Conservation (phyloP, 2,329 filamentous ascomycete genomes). For the Pyrenochaeta sp. region DNA sequence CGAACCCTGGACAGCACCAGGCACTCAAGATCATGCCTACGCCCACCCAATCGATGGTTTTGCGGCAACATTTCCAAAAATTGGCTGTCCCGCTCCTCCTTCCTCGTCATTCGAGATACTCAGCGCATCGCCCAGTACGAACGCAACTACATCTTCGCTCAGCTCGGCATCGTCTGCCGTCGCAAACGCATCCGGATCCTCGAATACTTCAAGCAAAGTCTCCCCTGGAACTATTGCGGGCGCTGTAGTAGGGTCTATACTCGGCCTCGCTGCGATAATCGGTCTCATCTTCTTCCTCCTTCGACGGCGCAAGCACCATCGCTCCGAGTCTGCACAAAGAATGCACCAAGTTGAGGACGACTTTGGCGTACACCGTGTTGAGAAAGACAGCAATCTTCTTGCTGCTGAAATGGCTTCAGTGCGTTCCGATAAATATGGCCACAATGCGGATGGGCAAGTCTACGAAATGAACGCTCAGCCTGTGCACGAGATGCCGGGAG, state of each 20-base stretch:
- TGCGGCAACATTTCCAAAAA: constrained; percentile 14
- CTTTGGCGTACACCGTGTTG: not conserved
- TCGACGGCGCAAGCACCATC: constrained; percentile 9
- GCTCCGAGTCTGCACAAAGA: constrained; percentile 6
- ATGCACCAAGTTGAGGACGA: constrained; percentile 14
- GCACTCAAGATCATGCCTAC: constrained; percentile 25
- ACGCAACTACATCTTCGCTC: constrained; percentile 1
- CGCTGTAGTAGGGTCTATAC: constrained; percentile 21
- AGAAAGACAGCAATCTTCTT: constrained; percentile 1
- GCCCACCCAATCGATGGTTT: constrained; percentile 40
- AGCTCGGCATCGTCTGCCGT: not conserved
- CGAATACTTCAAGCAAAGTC: constrained; percentile 1
- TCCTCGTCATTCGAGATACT: constrained; percentile 5
- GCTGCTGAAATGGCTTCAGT: constrained; percentile 6
- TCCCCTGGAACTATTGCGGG: constrained; percentile 29
- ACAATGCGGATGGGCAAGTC: not conserved
- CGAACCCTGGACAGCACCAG: constrained; percentile 11
- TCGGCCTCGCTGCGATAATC: constrained; percentile 22
- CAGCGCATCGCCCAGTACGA: not conserved
- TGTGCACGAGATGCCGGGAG: constrained; percentile 11
- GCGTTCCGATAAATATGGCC: not conserved
- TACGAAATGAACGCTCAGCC: constrained; percentile 12
- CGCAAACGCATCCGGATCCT: not conserved
- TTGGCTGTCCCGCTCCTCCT: constrained; percentile 19
- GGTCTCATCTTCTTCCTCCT: constrained; percentile 21